A percentile compares a stretch with the other conserved stretches of the same genome.
phyloP scores from a whole-genome alignment of 2,329 filamentous ascomycete genomes.

The Septoria petroselini region DNA sequence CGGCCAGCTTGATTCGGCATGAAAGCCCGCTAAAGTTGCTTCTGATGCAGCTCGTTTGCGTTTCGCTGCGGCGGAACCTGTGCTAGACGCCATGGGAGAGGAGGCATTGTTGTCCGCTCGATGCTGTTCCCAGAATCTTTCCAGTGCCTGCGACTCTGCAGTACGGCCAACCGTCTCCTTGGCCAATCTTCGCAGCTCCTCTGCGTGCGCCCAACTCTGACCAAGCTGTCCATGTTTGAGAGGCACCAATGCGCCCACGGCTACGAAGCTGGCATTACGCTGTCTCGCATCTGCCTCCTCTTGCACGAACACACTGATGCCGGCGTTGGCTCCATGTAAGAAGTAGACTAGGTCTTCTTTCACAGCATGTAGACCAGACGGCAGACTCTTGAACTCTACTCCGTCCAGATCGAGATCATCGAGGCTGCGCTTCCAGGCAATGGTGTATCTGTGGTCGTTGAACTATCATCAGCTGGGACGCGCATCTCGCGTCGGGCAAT shows the following conservation, averaged over 20 bases:
- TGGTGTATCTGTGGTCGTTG: conserved; percentile 61
- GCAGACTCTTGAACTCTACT: conserved; percentile 91
- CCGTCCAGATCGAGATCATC: conserved; percentile 69
- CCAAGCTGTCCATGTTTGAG: conserved; percentile 81
- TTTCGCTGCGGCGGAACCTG: conserved; percentile 30
- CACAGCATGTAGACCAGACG: conserved; percentile 87
- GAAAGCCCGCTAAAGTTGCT: conserved; percentile 54
- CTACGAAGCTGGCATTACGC: conserved; percentile 87
- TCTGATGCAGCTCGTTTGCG: conserved; percentile 36
- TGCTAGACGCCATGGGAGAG: background rate
- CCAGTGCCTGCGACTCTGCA: conserved; percentile 61
- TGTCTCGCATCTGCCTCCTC: conserved; percentile 72
- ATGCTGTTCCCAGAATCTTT: conserved; percentile 75
- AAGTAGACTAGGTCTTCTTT: conserved; percentile 88
- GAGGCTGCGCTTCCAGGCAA: conserved; percentile 78
- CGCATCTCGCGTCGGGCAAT: background rate
- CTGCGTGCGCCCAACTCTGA: conserved; percentile 83
- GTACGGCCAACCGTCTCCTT: conserved; percentile 63
- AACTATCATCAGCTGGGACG: background rate
- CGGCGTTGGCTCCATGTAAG: conserved; percentile 74
- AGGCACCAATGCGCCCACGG: conserved; percentile 86
- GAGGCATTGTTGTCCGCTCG: conserved; percentile 36
- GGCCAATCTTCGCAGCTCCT: conserved; percentile 70
- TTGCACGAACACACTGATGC: conserved; percentile 89
- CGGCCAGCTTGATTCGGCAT: conserved; percentile 58